These are phyloP conservation scores for Coemansia sp. DNA, from an alignment of 192 early-diverging fungal species.

Conservation along the genomic window DNA sequence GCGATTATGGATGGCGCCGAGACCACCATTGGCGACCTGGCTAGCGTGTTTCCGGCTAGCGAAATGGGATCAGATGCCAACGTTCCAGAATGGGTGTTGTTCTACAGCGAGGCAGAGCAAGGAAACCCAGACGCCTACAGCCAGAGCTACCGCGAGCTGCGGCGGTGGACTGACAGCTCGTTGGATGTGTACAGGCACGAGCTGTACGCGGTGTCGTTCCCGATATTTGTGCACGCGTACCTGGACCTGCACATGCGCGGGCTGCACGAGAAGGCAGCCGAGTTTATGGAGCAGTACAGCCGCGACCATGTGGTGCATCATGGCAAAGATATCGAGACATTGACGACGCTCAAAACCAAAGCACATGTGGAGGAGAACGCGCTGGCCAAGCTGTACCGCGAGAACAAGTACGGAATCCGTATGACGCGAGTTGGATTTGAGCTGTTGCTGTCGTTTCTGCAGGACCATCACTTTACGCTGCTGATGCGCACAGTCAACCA, in stretches of 20 bases:
- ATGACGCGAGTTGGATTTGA: conserved; percentile 88
- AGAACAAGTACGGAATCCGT: conserved; percentile 79
- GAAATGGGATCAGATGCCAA: conserved; percentile 57
- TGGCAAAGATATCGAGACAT: conserved; percentile 64
- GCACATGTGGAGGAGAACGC: conserved; percentile 80
- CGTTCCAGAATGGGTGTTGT: conserved; percentile 63
- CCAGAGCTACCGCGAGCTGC: conserved; percentile 72
- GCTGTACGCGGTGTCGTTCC: conserved; percentile 79
- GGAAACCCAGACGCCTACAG: conserved; percentile 84
- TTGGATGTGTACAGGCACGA: conserved; percentile 94
- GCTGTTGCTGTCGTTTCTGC: conserved; percentile 86
- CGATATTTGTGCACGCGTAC: conserved; percentile 90
- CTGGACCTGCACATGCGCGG: conserved; percentile 73
- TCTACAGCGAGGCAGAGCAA: conserved; percentile 69
- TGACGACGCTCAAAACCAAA: conserved; percentile 70
- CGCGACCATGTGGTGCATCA: conserved; percentile 78
- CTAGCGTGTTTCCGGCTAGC: conserved; percentile 40
- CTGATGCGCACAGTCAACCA: conserved; percentile 91
- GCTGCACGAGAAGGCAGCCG: conserved; percentile 40
- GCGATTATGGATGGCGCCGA: conserved; percentile 47
- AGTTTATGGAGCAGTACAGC: conserved; percentile 76
- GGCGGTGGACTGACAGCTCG: conserved; percentile 90
- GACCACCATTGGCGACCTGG: conserved; percentile 51
- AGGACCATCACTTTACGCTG: conserved; percentile 88
- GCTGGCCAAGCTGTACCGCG: conserved; percentile 74